Base-by-base conservation (phyloP, 2,329 filamentous ascomycete species). In the Coleophoma cylindrospora region DNA sequence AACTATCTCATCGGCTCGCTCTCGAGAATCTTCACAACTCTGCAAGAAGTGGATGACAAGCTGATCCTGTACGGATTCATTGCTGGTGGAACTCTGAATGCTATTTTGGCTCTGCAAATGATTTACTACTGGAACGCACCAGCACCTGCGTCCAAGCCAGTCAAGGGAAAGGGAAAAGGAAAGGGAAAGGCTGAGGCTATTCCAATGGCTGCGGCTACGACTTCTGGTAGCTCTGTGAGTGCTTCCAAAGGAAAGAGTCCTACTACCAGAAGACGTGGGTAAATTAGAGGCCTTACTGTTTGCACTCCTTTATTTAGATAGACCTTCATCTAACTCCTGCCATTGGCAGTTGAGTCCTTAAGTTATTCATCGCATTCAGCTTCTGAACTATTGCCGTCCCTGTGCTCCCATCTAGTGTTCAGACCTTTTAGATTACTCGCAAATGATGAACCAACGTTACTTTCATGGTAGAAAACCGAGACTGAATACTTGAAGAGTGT, bases 11-110 rank as follows among this genome's bases (percentile, higher is more conserved):
- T 85, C 61, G 94, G 95, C 37, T 96, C 91, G 40, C 81, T 97
- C 51, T 89, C 90, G 22, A 88, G 94, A 66, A 95, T 99, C 73
- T 99, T 96, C 71, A 99, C 94, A 33, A 99, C 95, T 9, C 75
- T 99, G 51, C 91, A 97, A 66, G 94, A 99, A 75, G 94, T 99
- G 53, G 88, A 95, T 68, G 94, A 99, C 70, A 91, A 91, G 71
- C 78, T 97, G 52, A 97, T 99, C 62, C 80, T 99, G 22, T 97
- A 95, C 72, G 88, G 91, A 46, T 97, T 95, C 76, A 73, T 97
- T 49, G 89, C 91, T 8, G 94, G 91, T 27, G 96, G 96, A 67
- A 72, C 76, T n/a, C 81, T 99, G 61, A 99, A 99, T 70, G 76
- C 84, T 51, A 79, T 99, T 50, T 77, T 99, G 51, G 91, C 91